Evolutionary conservation across 2,329 filamentous ascomycete genomes (phyloP), one percentile per base, ranked within the genome.

Genomic region (Hypoxylon sp.): DNA sequence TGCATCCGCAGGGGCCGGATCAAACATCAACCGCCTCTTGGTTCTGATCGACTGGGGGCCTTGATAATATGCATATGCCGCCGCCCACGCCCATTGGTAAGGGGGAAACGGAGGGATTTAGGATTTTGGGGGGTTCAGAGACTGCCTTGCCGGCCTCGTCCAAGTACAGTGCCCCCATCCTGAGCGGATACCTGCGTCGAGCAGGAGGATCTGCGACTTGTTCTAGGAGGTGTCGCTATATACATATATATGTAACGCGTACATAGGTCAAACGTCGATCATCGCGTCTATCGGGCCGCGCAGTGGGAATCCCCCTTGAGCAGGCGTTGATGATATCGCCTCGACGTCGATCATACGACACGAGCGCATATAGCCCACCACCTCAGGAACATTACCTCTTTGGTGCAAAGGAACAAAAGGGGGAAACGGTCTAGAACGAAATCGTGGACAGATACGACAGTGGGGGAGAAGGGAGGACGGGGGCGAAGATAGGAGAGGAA

Each of bases 181-280:
- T n/a, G 15, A n/a, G 2, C n/a, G 3, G 29, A 3, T 40, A 55
- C 37, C 41, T 53, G 26, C 55, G 60, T 57, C 24, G 46, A 60
- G 60, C 15, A 56, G 46, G 48, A 54, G 48, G n/a, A 48, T 57
- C 31, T 56, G 52, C 37, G 42, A 21, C 31, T 35, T 31, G 26
- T 18, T 48, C 17, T 17, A n/a, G 5, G 23, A 45, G 41, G 24
- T 9, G 26, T 20, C 5, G 24, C 24, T 41, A 13, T 41, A 41
- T 41, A 21, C 20, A n/a, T 13, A 17, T 20, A n/a, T 26, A 18
- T 17, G n/a, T n/a, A n/a, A n/a, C n/a, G 40, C 26, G n/a, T 31
- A 26, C 18, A 26, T 20, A 27, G 17, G 35, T 29, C 17, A 23
- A 13, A 26, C 7, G 40, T 3, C 13, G 21, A 21, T 15, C 20